Percentiles rank a stretch among this genome's conserved stretches.
These are phyloP conservation scores for Cercophora newfieldiana DNA, from an alignment of 495 filamentous ascomycete genomes.

Conservation along the genomic window DNA sequence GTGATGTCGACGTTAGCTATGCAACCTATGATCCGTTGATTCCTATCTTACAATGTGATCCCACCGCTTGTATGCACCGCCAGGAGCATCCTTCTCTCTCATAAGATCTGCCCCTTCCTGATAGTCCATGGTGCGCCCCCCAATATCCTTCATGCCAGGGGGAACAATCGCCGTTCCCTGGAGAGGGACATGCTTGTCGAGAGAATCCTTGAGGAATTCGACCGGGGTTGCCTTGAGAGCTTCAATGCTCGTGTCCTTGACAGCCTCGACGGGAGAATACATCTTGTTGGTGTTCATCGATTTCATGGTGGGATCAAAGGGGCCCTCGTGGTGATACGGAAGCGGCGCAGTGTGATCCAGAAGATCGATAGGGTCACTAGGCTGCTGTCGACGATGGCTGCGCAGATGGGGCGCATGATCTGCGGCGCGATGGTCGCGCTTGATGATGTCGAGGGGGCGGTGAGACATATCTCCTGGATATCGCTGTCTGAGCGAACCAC, in stretches of 20 bases:
- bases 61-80: conserved; percentile 67
- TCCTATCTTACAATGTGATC: conserved; percentile 59
- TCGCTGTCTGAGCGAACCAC: conserved; percentile 56
- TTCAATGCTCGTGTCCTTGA: conserved; percentile 70
- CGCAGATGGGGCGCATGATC: conserved; percentile 60
- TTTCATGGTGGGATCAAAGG: conserved; percentile 80
- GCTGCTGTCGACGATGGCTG: conserved; percentile 54
- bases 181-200: conserved; percentile 75
- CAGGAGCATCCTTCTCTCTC: conserved; percentile 61
- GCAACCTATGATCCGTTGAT: not conserved
- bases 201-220: conserved; percentile 73
- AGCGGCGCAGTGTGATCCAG: conserved; percentile 61
- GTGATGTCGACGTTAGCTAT: conserved; percentile 19
- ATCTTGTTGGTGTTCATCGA: conserved; percentile 66
- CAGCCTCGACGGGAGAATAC: conserved; percentile 74
- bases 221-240: conserved; percentile 79
- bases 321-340: conserved; percentile 87
- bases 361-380: conserved; percentile 78
- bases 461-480: conserved; percentile 63
- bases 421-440: conserved; percentile 58
- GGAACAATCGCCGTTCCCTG: conserved; percentile 80
- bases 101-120: conserved; percentile 84
- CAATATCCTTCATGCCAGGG: conserved; percentile 64
- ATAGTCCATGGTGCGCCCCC: conserved; percentile 73
- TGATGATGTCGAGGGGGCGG: conserved; percentile 62